These are phyloP conservation scores for Yarrowia sp. DNA, from an alignment of 805 yeast genomes.

Conservation along the genomic window DNA sequence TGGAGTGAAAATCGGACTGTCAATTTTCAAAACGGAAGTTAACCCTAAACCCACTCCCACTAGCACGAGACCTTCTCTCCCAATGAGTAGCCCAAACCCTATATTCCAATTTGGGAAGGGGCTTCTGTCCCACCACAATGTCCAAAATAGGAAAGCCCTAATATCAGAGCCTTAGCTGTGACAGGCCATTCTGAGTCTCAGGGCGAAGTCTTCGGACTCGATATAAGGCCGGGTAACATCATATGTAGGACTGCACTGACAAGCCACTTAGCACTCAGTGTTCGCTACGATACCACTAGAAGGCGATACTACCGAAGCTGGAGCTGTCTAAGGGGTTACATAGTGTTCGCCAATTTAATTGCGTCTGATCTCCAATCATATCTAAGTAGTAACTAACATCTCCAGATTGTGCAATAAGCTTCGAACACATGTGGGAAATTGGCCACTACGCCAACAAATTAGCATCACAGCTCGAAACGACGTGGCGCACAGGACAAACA, in stretches of 20 bases:
- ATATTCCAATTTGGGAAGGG: neutral
- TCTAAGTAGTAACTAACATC: neutral
- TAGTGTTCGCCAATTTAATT: neutral
- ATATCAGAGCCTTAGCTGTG: neutral
- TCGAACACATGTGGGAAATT: slow-evolving; percentile 1
- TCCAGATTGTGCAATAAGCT: slow-evolving; percentile 11
- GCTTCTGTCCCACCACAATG: too few relatives aligned
- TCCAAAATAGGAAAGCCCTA: slow-evolving; percentile 8
- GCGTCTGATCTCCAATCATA: too few relatives aligned
- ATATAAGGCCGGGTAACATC: slow-evolving; percentile 1
- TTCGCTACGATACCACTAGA: too few relatives aligned
- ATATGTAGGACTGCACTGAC: too few relatives aligned
- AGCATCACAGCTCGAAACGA: slow-evolving; percentile 34
- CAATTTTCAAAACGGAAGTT: slow-evolving; percentile 6
- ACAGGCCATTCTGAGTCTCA: too few relatives aligned
- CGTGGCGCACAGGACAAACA: slow-evolving; percentile 25
- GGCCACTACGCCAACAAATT: slow-evolving; percentile 19
- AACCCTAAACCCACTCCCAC: slow-evolving; percentile 20
- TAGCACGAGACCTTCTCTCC: neutral
- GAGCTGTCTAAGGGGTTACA: neutral
- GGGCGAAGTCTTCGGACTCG: too few relatives aligned
- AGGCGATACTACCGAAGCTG: neutral
- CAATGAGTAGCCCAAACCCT: neutral
- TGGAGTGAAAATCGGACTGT: slow-evolving; percentile 9
- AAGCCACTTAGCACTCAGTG: too few relatives aligned